A percentile compares a stretch with the other conserved stretches of the same genome.
Evolutionary conservation across 805 yeast genomes (phyloP).

Genomic region (Suhomyces sp.): DNA sequence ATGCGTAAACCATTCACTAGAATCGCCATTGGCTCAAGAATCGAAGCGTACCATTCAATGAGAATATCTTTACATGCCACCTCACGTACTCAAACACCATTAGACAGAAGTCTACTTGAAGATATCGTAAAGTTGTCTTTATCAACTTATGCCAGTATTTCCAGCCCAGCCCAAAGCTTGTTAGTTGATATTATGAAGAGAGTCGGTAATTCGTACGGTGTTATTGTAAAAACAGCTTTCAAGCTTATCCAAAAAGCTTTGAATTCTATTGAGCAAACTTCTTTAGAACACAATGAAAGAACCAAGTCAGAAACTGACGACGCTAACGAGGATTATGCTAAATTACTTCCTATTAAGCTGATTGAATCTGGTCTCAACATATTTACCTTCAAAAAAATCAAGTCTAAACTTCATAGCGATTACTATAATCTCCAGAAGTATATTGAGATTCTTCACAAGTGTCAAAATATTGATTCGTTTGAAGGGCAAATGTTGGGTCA

Average conservation of each 20-base stretch:
- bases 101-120: slow-evolving; percentile 59
- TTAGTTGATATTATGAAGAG: slow-evolving; percentile 68
- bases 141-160: slow-evolving; percentile 68
- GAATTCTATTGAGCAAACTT: neutral
- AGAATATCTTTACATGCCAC: slow-evolving; percentile 71
- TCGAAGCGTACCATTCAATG: slow-evolving; percentile 70
- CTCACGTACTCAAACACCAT: slow-evolving; percentile 62
- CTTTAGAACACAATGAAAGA: neutral
- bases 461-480: slow-evolving; percentile 54
- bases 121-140: slow-evolving; percentile 65
- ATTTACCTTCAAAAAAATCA: slow-evolving; percentile 56
- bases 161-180: slow-evolving; percentile 65
- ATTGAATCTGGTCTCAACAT: slow-evolving; percentile 64
- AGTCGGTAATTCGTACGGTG: slow-evolving; percentile 60
- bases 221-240: slow-evolving; percentile 51
- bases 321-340: neutral
- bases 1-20: slow-evolving; percentile 72
- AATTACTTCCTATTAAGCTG: slow-evolving; percentile 26
- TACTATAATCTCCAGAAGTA: slow-evolving; percentile 48
- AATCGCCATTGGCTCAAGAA: slow-evolving; percentile 68
- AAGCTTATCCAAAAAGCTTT: slow-evolving; percentile 50
- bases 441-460: slow-evolving; percentile 48
- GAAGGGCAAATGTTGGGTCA: slow-evolving; percentile 56
- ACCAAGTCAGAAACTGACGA: too few relatives aligned
- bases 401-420: slow-evolving; percentile 56